These are phyloP conservation scores for Dictyostelium firmibasis DNA, from an alignment of 78 protist genomes.

Conservation along the genomic window DNA sequence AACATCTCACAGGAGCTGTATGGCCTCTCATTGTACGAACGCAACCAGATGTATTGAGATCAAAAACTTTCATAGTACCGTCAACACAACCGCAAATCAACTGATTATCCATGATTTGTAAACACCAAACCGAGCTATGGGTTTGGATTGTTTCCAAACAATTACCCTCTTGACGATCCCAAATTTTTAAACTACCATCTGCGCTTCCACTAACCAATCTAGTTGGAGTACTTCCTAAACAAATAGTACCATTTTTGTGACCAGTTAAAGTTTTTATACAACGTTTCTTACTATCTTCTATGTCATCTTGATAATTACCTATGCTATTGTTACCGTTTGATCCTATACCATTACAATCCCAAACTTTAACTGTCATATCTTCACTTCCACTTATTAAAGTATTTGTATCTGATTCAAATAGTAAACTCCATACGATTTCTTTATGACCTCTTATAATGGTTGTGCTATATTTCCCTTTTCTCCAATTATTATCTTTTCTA, in stretches of 20 bases:
- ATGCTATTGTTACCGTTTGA: background rate
- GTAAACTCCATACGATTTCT: slow-evolving; percentile 66
- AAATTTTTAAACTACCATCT: slow-evolving; percentile 60
- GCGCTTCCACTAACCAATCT: slow-evolving; percentile 64
- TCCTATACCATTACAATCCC: slow-evolving; percentile 68
- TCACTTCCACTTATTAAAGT: slow-evolving; percentile 60
- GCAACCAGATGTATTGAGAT: slow-evolving; percentile 53
- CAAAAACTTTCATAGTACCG: slow-evolving; percentile 69
- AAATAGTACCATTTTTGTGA: slow-evolving; percentile 75
- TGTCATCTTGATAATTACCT: background rate
- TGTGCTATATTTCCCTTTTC: slow-evolving; percentile 71
- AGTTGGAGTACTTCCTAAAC: slow-evolving; percentile 42
- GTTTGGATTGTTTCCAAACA: slow-evolving; percentile 73
- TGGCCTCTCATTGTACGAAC: slow-evolving; percentile 59
- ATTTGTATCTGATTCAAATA: slow-evolving; percentile 55
- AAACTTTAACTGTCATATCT: slow-evolving; percentile 73
- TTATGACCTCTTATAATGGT: slow-evolving; percentile 65
- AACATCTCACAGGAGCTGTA: slow-evolving; percentile 67
- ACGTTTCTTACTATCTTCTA: slow-evolving; percentile 60
- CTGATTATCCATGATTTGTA: slow-evolving; percentile 43
- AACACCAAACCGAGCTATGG: slow-evolving; percentile 61
- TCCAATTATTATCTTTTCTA: slow-evolving; percentile 71
- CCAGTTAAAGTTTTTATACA: slow-evolving; percentile 33
- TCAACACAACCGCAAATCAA: slow-evolving; percentile 73
- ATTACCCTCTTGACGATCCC: slow-evolving; percentile 59